A percentile compares a stretch with the other conserved stretches of the same genome.
Evolutionary conservation across 1,284 basidiomycete genomes (phyloP).

Genomic region (Fistulinella cinereoalba): DNA sequence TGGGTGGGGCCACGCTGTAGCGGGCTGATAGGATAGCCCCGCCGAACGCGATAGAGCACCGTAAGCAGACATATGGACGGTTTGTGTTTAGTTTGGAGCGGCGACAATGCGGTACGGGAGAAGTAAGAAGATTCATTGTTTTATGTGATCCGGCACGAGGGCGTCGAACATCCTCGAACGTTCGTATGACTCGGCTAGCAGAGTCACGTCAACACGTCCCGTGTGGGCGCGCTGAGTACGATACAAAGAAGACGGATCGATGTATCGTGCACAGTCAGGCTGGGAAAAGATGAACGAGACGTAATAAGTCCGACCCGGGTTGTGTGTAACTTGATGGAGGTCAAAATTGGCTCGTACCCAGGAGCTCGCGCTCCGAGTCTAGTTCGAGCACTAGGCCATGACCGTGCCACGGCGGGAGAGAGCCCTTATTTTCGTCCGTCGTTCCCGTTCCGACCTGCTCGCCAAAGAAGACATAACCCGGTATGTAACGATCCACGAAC

Average conservation of each 20-base stretch:
- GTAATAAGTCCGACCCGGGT: slow-evolving; percentile 9
- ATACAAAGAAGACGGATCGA: background rate
- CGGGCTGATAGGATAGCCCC: slow-evolving; percentile 30
- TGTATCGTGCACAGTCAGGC: background rate
- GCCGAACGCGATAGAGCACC: slow-evolving; percentile 38
- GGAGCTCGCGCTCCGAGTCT: slow-evolving; percentile 23
- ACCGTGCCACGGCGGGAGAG: slow-evolving; percentile 24
- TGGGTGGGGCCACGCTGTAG: slow-evolving; percentile 33
- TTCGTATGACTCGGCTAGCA: background rate
- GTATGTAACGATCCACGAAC: slow-evolving; percentile 80
- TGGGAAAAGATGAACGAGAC: slow-evolving; percentile 2
- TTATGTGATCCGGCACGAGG: background rate
- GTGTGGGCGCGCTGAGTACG: too few species aligned
- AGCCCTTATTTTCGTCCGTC: slow-evolving; percentile 25
- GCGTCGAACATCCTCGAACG: background rate
- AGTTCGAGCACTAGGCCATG: slow-evolving; percentile 27
- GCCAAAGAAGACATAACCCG: slow-evolving; percentile 72
- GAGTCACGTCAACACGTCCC: too few species aligned
- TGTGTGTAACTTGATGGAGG: background rate
- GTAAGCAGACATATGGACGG: slow-evolving; percentile 51
- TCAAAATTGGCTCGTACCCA: slow-evolving; percentile 20
- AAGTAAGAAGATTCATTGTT: background rate
- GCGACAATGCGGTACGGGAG: slow-evolving; percentile 2
- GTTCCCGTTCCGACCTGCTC: slow-evolving; percentile 32
- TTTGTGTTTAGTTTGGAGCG: too few species aligned